These are phyloP conservation scores for Omphalea diandra DNA, from an alignment of 441 rosid species.

Conservation along the genomic window DNA sequence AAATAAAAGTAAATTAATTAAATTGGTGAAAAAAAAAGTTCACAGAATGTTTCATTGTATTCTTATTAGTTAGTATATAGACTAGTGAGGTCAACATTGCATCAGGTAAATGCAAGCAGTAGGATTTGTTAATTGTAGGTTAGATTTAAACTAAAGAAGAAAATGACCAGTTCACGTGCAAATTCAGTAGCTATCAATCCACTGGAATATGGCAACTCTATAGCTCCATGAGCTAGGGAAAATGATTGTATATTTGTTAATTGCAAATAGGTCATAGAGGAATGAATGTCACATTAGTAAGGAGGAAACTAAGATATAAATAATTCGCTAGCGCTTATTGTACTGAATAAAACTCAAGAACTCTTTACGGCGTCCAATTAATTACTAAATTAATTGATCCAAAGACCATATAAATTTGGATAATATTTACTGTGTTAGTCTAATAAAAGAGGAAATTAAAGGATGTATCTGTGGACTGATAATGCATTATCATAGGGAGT, in stretches of 20 bases:
- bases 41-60: not conserved
- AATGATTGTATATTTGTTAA: conserved; percentile 6
- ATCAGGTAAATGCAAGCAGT: conserved; percentile 37
- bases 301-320: too few relatives aligned
- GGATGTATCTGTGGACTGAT: too few relatives aligned
- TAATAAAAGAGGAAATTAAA: too few relatives aligned
- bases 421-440: too few relatives aligned
- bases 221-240: conserved; percentile 7
- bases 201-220: conserved; percentile 3
- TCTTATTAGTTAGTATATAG: too few relatives aligned
- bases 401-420: too few relatives aligned
- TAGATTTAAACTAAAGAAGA: conserved; percentile 11
- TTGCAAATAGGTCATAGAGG: not conserved
- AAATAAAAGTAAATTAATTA: too few relatives aligned
- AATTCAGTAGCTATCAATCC: conserved; percentile 24
- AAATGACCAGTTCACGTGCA: conserved; percentile 47
- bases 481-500: too few relatives aligned
- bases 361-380: too few relatives aligned
- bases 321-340: too few relatives aligned
- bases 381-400: too few relatives aligned
- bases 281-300: conserved; percentile 28
- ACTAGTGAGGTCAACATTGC: conserved; percentile 42
- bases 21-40: not conserved
- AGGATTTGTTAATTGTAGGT: not conserved
- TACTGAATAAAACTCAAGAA: too few relatives aligned